Conservation (phyloP, 495 filamentous ascomycete genomes). For the Filosporella fistucella region DNA sequence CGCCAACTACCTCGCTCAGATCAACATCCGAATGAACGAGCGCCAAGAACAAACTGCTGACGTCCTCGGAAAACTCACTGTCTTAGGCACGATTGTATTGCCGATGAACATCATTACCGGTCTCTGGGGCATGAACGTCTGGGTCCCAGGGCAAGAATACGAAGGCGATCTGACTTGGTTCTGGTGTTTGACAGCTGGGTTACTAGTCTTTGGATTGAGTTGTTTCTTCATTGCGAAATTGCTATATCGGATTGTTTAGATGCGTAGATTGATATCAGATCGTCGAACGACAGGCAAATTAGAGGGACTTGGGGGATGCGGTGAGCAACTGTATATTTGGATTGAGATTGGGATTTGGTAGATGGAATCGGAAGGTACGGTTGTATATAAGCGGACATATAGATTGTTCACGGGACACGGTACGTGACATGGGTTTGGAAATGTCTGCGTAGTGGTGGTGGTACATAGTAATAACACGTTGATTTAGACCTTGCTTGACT, state of each 20-base stretch:
- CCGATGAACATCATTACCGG: slow-evolving; percentile 99
- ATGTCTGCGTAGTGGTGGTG: too few species aligned
- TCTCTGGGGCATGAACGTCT: slow-evolving; percentile 98
- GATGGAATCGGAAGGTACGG: too few species aligned
- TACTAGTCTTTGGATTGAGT: slow-evolving; percentile 71
- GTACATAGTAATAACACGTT: too few species aligned
- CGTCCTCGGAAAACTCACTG: slow-evolving; percentile 90
- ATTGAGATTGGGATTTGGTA: too few species aligned
- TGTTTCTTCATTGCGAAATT: slow-evolving; percentile 83
- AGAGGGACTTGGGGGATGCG: too few species aligned
- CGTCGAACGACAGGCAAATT: too few species aligned
- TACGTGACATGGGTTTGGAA: too few species aligned
- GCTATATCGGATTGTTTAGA: slow-evolving; percentile 49
- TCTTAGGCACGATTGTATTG: slow-evolving; percentile 92
- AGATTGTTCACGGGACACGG: too few species aligned
- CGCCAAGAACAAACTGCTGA: slow-evolving; percentile 94
- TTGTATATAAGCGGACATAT: too few species aligned
- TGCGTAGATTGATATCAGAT: too few species aligned
- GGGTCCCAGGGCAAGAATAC: slow-evolving; percentile 80
- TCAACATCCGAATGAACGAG: slow-evolving; percentile 96
- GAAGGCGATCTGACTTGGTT: slow-evolving; percentile 54
- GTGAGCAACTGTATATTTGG: too few species aligned
- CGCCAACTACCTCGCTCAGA: slow-evolving; percentile 88
- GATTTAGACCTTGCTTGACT: too few species aligned
- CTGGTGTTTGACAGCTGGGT: slow-evolving; percentile 63